Percentiles rank a stretch among this genome's conserved stretches.
Evolutionary conservation across 2,329 filamentous ascomycete species (phyloP).

Genomic region (Aspergillus pseudoglaucus): DNA sequence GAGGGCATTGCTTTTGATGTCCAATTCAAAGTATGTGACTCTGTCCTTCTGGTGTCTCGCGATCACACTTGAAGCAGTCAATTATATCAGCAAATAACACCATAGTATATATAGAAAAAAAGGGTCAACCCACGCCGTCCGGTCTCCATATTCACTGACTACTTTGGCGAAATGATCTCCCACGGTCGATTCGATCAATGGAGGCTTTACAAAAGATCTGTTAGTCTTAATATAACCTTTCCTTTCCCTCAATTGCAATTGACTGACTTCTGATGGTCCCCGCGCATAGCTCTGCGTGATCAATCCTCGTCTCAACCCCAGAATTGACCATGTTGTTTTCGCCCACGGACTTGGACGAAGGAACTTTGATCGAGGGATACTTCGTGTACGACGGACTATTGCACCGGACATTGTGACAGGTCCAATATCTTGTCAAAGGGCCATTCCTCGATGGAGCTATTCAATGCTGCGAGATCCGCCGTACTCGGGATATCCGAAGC

Average conservation of each 20-base stretch:
- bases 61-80: slow-evolving; percentile 41
- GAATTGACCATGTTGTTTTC: not conserved
- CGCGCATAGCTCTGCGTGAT: slow-evolving; percentile 24
- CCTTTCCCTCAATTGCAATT: not conserved
- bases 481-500: not conserved
- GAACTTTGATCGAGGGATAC: not conserved
- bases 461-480: not conserved
- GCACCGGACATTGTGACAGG: not conserved
- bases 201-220: slow-evolving; percentile 26
- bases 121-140: slow-evolving; percentile 44
- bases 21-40: slow-evolving; percentile 69
- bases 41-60: slow-evolving; percentile 55
- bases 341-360: not conserved
- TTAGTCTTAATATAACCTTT: not conserved
- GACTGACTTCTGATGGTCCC: slow-evolving; percentile 24
- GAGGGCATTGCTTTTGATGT: slow-evolving; percentile 67
- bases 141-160: slow-evolving; percentile 39
- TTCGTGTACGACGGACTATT: not conserved
- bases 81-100: not conserved
- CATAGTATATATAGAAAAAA: not conserved
- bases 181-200: slow-evolving; percentile 42
- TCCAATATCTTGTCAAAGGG: not conserved
- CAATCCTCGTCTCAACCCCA: slow-evolving; percentile 8
- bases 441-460: not conserved
- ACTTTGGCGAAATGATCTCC: slow-evolving; percentile 41